Conservation (phyloP, 331 rosid species). For the Phaseolus coccineus region DNA sequence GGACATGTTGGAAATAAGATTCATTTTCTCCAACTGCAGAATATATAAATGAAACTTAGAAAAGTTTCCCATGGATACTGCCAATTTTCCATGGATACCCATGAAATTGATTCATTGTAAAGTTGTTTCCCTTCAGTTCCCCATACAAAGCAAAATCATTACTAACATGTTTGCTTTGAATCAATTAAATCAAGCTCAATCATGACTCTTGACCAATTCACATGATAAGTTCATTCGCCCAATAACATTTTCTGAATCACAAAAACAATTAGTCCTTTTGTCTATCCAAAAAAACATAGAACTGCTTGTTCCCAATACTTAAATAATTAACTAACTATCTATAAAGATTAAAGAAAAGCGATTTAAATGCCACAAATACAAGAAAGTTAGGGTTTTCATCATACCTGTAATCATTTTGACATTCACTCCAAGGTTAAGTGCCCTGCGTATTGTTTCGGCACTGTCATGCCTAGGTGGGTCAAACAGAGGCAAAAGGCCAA, state of each 20-base stretch:
- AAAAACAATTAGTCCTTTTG: not conserved
- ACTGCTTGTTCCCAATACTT: conserved; percentile 8
- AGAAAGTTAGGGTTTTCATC: conserved; percentile 21
- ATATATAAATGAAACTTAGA: not conserved
- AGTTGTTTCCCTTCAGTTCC: too few relatives aligned
- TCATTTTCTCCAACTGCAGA: not conserved
- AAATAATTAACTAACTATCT: not conserved
- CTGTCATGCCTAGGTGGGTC: conserved; percentile 98
- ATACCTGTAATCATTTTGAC: conserved; percentile 95
- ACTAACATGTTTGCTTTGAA: conserved; percentile 9
- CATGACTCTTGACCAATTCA: conserved; percentile 9
- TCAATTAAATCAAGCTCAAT: conserved; percentile 6
- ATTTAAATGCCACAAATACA: conserved; percentile 5
- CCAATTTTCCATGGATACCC: too few relatives aligned
- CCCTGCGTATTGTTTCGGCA: conserved; percentile 96
- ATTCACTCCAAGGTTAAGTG: conserved; percentile 88
- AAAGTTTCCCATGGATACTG: too few relatives aligned
- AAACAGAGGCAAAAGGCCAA: conserved; percentile 88
- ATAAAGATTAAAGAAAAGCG: conserved; percentile 4
- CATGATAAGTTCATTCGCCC: not conserved
- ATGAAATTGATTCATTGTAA: too few relatives aligned
- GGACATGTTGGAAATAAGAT: not conserved
- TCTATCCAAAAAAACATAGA: not conserved
- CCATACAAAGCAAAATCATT: not conserved
- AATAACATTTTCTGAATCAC: not conserved